phyloP scores from a whole-genome alignment of 1,284 basidiomycete genomes.

The Erythrobasidium hasegawianum region DNA sequence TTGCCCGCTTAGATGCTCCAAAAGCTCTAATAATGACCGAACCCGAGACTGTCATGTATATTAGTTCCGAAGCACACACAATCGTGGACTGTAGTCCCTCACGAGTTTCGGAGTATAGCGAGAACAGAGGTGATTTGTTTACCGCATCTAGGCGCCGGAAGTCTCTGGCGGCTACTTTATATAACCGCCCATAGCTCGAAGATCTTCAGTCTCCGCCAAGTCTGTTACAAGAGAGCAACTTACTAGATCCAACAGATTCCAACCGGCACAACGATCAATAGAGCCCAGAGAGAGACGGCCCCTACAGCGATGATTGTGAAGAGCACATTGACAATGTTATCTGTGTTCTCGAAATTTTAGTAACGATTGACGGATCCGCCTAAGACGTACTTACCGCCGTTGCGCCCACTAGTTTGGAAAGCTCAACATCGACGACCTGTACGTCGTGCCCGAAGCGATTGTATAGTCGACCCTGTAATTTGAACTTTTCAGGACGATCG shows the following conservation, averaged over 20 bases:
- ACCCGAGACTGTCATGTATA: conserved; percentile 46
- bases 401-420: conserved; percentile 79
- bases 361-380: conserved; percentile 49
- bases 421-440: conserved; percentile 78
- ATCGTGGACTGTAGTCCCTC: background rate
- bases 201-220: background rate
- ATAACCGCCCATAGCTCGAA: conserved; percentile 34
- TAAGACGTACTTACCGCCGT: conserved; percentile 56
- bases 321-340: conserved; percentile 39
- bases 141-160: conserved; percentile 61
- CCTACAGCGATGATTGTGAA: conserved; percentile 25
- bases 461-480: conserved; percentile 13
- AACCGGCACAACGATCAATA: background rate
- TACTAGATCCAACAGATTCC: background rate
- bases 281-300: background rate
- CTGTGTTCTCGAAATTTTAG: conserved; percentile 62
- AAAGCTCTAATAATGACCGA: conserved; percentile 81
- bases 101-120: conserved; percentile 56
- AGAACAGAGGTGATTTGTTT: conserved; percentile 83
- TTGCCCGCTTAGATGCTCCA: conserved; percentile 54
- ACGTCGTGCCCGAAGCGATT: conserved; percentile 84
- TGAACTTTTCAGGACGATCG: background rate
- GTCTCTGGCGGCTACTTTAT: conserved; percentile 40
- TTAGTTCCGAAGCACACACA: background rate
- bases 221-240: background rate